Evolutionary conservation across 768 basidiomycete species (phyloP).

Genomic region (Crepidotus variabilis): DNA sequence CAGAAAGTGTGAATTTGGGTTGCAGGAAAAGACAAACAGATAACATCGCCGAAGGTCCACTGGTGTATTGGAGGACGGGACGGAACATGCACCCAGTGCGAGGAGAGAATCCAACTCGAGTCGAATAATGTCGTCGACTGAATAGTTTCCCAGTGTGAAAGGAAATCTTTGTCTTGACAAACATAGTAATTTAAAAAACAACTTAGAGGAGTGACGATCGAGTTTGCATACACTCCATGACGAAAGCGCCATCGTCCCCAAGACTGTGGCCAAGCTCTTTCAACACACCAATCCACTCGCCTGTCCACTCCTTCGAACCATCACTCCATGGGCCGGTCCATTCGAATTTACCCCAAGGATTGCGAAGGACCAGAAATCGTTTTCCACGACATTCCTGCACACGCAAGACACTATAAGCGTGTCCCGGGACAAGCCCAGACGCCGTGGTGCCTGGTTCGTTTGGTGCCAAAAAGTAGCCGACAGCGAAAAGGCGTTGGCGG

Average conservation of each 20-base stretch:
- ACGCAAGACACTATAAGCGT: constrained; percentile 40
- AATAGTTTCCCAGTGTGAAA: constrained; percentile 33
- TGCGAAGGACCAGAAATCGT: constrained; percentile 41
- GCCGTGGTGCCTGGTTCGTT: constrained; percentile 16
- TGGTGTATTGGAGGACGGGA: constrained; percentile 29
- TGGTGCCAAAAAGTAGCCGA: constrained; percentile 25
- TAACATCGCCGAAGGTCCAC: constrained; percentile 44
- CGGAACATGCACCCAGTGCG: constrained; percentile 37
- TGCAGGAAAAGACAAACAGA: constrained; percentile 28
- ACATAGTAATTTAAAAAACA: not conserved
- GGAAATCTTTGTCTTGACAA: constrained; percentile 29
- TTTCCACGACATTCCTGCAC: constrained; percentile 38
- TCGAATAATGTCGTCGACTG: constrained; percentile 39
- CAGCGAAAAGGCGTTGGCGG: constrained; percentile 39
- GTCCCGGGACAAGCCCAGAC: constrained; percentile 26
- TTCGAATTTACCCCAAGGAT: constrained; percentile 40
- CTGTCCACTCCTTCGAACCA: constrained; percentile 41
- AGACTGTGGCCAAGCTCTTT: constrained; percentile 32
- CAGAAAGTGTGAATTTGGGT: not conserved
- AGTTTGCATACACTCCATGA: constrained; percentile 38
- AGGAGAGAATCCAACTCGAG: constrained; percentile 36
- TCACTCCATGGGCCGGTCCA: constrained; percentile 44
- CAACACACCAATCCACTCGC: constrained; percentile 35
- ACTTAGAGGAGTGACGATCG: not conserved
- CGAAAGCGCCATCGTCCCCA: constrained; percentile 39